A percentile compares a stretch with the other conserved stretches of the same genome.
phyloP scores from a whole-genome alignment of 768 basidiomycete species.

The Termitomyces sp. region DNA sequence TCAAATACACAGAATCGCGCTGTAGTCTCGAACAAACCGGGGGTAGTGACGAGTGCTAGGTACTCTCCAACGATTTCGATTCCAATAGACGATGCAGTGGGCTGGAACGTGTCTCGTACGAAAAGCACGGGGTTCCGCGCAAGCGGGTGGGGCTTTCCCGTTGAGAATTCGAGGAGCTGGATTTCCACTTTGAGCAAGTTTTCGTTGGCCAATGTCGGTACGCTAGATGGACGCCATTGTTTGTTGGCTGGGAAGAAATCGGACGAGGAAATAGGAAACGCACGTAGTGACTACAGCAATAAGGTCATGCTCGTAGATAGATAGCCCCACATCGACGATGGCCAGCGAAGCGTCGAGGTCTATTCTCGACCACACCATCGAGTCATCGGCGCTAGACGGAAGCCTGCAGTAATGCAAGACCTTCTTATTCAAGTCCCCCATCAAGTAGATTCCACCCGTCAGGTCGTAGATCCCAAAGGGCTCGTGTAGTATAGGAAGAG shows the following conservation, averaged over 20 bases:
- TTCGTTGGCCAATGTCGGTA: not conserved
- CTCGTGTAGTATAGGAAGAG: slow-evolving; percentile 5
- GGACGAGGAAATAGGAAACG: slow-evolving; percentile 10
- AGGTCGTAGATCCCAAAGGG: slow-evolving; percentile 36
- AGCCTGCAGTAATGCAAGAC: slow-evolving; percentile 27
- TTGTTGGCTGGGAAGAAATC: not conserved
- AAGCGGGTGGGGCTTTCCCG: slow-evolving; percentile 27
- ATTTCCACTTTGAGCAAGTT: slow-evolving; percentile 13
- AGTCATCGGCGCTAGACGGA: slow-evolving; percentile 21
- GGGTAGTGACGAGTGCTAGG: slow-evolving; percentile 31
- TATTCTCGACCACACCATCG: slow-evolving; percentile 23
- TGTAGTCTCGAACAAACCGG: slow-evolving; percentile 9
- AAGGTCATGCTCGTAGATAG: slow-evolving; percentile 38
- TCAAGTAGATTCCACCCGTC: slow-evolving; percentile 32
- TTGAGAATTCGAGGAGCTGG: slow-evolving; percentile 27
- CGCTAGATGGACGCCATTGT: not conserved
- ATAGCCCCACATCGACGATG: slow-evolving; percentile 38
- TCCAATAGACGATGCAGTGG: slow-evolving; percentile 24
- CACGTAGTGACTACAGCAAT: slow-evolving; percentile 35
- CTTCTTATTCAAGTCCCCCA: slow-evolving; percentile 23
- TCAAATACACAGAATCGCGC: slow-evolving; percentile 36
- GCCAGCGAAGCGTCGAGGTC: slow-evolving; percentile 14
- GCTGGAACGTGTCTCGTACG: slow-evolving; percentile 19
- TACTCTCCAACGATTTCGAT: slow-evolving; percentile 41
- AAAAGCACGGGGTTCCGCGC: slow-evolving; percentile 23